Conservation (phyloP, 2,329 filamentous ascomycete species). For the Rhynchosporium agropyri region DNA sequence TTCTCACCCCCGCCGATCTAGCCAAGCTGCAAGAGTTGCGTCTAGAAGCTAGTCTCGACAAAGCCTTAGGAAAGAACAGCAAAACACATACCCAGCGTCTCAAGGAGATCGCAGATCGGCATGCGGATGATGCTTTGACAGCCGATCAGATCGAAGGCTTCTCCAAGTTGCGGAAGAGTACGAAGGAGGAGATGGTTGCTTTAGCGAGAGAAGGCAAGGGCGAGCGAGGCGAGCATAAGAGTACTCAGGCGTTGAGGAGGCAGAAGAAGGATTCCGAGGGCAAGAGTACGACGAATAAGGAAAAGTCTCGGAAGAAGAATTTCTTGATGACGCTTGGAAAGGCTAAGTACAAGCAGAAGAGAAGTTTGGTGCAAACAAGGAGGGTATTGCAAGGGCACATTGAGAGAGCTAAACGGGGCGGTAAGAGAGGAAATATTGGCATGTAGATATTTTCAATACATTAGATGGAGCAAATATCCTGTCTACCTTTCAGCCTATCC, state of each 20-base stretch:
- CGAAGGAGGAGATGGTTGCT: conserved; percentile 86
- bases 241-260: conserved; percentile 79
- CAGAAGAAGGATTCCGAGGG: conserved; percentile 85
- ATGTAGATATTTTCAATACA: conserved; percentile 28
- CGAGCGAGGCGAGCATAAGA: conserved; percentile 78
- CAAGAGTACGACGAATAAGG: conserved; percentile 96
- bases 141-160: conserved; percentile 91
- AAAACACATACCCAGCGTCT: conserved; percentile 44
- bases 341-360: conserved; percentile 93
- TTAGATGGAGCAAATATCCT: neutral
- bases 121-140: conserved; percentile 85
- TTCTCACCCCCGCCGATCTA: conserved; percentile 95
- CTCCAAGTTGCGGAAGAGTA: conserved; percentile 77
- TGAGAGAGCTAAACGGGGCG: conserved; percentile 80
- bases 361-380: conserved; percentile 83
- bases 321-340: conserved; percentile 98
- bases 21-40: conserved; percentile 90
- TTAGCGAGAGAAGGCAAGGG: conserved; percentile 82
- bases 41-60: conserved; percentile 70
- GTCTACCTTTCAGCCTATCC: neutral
- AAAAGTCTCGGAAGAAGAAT: conserved; percentile 97
- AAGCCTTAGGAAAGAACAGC: conserved; percentile 53
- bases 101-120: conserved; percentile 56
- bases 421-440: conserved; percentile 70
- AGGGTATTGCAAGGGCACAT: conserved; percentile 81